A percentile compares a stretch with the other conserved stretches of the same genome.
phyloP scores from a whole-genome alignment of 768 basidiomycete species.

The Mycena metata region DNA sequence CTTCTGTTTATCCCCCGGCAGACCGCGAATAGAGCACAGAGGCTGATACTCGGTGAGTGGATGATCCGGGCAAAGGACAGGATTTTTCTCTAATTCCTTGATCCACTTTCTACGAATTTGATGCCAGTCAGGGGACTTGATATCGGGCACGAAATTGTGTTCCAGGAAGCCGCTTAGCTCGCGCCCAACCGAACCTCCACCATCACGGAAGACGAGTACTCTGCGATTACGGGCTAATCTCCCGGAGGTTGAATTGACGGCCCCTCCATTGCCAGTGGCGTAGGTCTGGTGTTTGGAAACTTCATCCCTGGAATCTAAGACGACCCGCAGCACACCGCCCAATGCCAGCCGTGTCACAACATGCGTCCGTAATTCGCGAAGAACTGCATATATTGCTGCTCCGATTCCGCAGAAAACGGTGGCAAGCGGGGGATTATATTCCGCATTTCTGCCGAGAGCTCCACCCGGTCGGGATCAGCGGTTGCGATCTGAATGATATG shows the following conservation, averaged over 20 bases:
- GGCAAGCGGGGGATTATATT: constrained; percentile 6
- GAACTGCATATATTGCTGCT: constrained; percentile 10
- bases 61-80: constrained; percentile 27
- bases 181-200: constrained; percentile 12
- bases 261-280: constrained; percentile 5
- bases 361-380: constrained; percentile 19
- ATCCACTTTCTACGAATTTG: constrained; percentile 13
- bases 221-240: constrained; percentile 2
- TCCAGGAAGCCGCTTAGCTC: constrained; percentile 20
- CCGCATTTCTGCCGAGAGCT: constrained; percentile 16
- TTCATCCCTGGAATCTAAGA: constrained; percentile 2
- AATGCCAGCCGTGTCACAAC: constrained; percentile 12
- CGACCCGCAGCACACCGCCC: constrained; percentile 16
- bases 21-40: constrained; percentile 8
- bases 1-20: neutral
- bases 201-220: constrained; percentile 15
- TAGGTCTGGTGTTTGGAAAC: constrained; percentile 7
- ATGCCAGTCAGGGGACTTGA: constrained; percentile 2
- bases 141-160: neutral
- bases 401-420: neutral
- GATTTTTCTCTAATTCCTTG: constrained; percentile 21
- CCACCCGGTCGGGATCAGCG: neutral
- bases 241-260: neutral
- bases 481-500: neutral
- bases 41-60: constrained; percentile 6